A percentile compares a stretch with the other conserved stretches of the same genome.
Evolutionary conservation across 805 yeast species (phyloP).

Genomic region (Candida namnaoensis): DNA sequence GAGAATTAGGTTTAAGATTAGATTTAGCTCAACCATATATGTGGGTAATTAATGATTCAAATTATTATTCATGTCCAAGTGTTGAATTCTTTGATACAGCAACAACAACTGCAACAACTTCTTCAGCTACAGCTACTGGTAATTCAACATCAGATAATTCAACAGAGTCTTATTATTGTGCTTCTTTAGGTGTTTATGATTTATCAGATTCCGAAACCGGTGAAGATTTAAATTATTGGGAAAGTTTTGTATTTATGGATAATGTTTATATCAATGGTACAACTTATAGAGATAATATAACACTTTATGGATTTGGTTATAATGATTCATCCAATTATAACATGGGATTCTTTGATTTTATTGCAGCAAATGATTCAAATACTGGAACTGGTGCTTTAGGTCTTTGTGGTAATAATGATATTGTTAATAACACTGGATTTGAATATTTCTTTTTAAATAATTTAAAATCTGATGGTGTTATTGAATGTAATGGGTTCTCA

Average conservation of each 20-base stretch:
- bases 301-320: not conserved
- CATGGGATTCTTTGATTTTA: constrained; percentile 20
- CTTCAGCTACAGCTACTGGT: not conserved
- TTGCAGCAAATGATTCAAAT: constrained; percentile 27
- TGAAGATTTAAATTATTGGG: not conserved
- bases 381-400: constrained; percentile 37
- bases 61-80: constrained; percentile 1
- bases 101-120: not conserved
- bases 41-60: constrained; percentile 21
- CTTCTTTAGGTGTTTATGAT: constrained; percentile 8
- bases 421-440: constrained; percentile 10
- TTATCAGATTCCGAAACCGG: constrained; percentile 2
- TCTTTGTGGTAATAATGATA: constrained; percentile 23
- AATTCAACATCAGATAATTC: not conserved
- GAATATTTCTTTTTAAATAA: constrained; percentile 20
- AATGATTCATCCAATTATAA: not conserved
- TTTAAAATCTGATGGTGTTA: constrained; percentile 20
- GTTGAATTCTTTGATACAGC: constrained; percentile 6
- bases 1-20: constrained; percentile 19
- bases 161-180: constrained; percentile 2
- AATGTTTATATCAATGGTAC: constrained; percentile 11
- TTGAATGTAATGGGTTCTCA: constrained; percentile 35
- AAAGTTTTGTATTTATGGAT: constrained; percentile 5
- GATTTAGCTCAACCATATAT: constrained; percentile 30
- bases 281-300: constrained; percentile 6